Percentiles rank a stretch among this genome's conserved stretches.
Evolutionary conservation across 495 filamentous ascomycete genomes (phyloP).

Genomic region (Corynascus novoguineensis): DNA sequence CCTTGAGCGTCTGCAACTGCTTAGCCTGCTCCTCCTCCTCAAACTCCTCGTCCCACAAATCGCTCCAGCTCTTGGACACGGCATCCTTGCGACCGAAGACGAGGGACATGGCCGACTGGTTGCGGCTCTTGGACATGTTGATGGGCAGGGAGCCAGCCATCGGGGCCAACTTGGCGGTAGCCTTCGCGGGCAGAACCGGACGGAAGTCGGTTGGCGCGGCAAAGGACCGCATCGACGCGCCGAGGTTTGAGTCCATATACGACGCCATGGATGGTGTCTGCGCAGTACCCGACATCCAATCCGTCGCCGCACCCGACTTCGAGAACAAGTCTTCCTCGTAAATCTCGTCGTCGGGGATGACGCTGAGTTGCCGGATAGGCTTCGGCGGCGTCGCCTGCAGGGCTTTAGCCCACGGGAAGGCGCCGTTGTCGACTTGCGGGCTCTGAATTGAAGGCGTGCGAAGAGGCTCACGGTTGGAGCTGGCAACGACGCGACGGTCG

Average conservation of each 20-base stretch:
- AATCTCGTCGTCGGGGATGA: conserved; percentile 67
- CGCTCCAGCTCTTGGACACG: conserved; percentile 95
- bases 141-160: conserved; percentile 77
- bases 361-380: conserved; percentile 76
- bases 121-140: conserved; percentile 56
- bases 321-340: conserved; percentile 89
- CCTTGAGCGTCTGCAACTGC: conserved; percentile 56
- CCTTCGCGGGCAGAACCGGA: conserved; percentile 30
- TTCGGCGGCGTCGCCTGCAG: conserved; percentile 71
- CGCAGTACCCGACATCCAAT: conserved; percentile 63
- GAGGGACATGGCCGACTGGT: conserved; percentile 61
- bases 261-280: conserved; percentile 76
- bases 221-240: conserved; percentile 60
- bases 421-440: conserved; percentile 69
- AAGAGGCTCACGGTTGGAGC: conserved; percentile 88
- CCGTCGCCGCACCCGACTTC: conserved; percentile 64
- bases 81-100: conserved; percentile 70
- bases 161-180: conserved; percentile 28
- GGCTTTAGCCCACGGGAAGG: conserved; percentile 94
- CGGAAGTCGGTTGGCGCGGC: conserved; percentile 39
- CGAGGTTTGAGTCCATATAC: conserved; percentile 68
- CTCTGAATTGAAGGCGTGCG: conserved; percentile 93
- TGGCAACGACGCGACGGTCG: conserved; percentile 64
- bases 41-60: conserved; percentile 88
- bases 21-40: conserved; percentile 59